A percentile compares a stretch with the other conserved stretches of the same genome.
These are phyloP conservation scores for Debaryomycetaceae sp. DNA, from an alignment of 1,139 yeast species.

Conservation along the genomic window DNA sequence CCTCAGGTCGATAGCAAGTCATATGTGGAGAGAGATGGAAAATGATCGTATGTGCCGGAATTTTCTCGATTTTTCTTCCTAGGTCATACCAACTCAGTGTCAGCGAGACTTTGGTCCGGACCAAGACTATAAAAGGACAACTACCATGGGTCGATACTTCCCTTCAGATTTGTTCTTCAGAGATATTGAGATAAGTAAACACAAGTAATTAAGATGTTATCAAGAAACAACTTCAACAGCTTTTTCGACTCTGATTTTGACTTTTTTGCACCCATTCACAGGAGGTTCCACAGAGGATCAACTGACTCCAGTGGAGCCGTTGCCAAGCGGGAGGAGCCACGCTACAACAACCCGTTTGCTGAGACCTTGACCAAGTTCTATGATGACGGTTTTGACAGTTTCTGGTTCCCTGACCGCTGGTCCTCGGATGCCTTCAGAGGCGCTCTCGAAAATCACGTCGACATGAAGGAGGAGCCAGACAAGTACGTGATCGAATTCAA, in stretches of 20 bases:
- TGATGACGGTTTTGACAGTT: background rate
- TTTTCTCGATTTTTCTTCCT: background rate
- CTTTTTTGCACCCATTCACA: background rate
- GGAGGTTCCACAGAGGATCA: background rate
- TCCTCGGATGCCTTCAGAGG: background rate
- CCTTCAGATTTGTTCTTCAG: background rate
- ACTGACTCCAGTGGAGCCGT: background rate
- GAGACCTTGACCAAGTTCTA: background rate
- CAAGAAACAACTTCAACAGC: background rate
- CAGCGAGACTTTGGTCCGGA: too few relatives aligned
- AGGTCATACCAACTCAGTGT: too few relatives aligned
- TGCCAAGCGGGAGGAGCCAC: background rate
- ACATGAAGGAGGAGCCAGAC: constrained; percentile 21
- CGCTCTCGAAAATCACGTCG: constrained; percentile 12
- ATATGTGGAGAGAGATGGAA: background rate
- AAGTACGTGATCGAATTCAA: constrained; percentile 19
- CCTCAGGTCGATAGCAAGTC: background rate
- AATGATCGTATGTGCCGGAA: background rate
- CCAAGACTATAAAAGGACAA: background rate
- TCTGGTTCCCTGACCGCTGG: background rate
- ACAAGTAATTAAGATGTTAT: background rate
- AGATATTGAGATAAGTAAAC: background rate
- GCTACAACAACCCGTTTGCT: background rate
- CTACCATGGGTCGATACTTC: background rate
- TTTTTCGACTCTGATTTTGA: background rate